Conservation (phyloP, 306 rosid species). For the Dryas alaskensis region DNA sequence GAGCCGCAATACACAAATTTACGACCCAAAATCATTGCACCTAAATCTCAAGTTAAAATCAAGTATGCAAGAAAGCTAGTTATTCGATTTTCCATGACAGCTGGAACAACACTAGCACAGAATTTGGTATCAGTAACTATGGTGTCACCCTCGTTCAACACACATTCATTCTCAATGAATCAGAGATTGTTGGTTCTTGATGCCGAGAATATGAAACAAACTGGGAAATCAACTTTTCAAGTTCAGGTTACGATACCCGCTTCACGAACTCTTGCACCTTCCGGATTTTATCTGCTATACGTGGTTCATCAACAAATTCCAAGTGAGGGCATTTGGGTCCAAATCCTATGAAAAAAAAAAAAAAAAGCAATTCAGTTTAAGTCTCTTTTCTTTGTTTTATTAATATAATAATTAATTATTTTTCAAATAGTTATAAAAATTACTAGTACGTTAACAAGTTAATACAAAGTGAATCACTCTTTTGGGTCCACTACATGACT, state of each 20-base stretch:
- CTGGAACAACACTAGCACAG: background rate
- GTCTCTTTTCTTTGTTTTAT: too few relatives aligned
- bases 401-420: too few relatives aligned
- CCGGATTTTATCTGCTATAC: constrained; percentile 59
- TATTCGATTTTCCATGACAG: constrained; percentile 17
- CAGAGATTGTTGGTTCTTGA: constrained; percentile 54
- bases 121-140: constrained; percentile 43
- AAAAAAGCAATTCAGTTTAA: too few relatives aligned
- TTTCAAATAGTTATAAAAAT: too few relatives aligned
- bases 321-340: constrained; percentile 64
- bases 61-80: constrained; percentile 11
- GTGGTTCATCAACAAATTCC: constrained; percentile 69
- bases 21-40: constrained; percentile 32
- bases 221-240: constrained; percentile 30
- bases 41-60: constrained; percentile 12
- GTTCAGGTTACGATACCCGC: constrained; percentile 42
- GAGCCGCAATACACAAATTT: constrained; percentile 14
- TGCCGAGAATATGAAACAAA: constrained; percentile 17
- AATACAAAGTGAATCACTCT: too few relatives aligned
- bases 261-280: constrained; percentile 55
- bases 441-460: too few relatives aligned
- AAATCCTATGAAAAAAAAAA: constrained; percentile 23
- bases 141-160: constrained; percentile 62
- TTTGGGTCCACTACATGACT: too few relatives aligned
- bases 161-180: constrained; percentile 85